Conservation (phyloP, 1,139 yeast genomes). For the Blastobotrys serpentis region DNA sequence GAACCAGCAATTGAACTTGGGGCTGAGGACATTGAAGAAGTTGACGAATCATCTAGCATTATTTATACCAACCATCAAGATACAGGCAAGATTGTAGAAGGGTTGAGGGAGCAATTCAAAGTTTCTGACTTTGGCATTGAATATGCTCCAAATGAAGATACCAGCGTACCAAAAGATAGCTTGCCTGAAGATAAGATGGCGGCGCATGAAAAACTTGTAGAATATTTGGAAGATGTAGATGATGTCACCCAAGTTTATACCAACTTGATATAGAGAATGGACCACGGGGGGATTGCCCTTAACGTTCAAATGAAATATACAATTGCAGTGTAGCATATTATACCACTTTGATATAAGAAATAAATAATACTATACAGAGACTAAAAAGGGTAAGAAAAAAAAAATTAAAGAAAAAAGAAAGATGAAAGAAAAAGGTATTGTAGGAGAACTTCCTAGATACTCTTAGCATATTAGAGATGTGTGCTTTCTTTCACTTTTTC, state of each 20-base stretch:
- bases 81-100: conserved; percentile 60
- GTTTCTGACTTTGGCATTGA: conserved; percentile 71
- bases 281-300: not conserved
- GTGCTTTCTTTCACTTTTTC: too few relatives aligned
- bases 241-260: conserved; percentile 79
- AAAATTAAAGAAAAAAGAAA: too few relatives aligned
- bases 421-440: too few relatives aligned
- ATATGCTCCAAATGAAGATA: conserved; percentile 64
- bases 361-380: conserved; percentile 3
- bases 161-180: conserved; percentile 50
- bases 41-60: conserved; percentile 34
- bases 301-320: too few relatives aligned
- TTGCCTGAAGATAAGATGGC: conserved; percentile 48
- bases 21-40: conserved; percentile 73
- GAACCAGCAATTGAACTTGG: conserved; percentile 78
- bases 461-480: too few relatives aligned
- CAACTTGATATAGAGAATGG: conserved; percentile 37
- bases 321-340: too few relatives aligned
- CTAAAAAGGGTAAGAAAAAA: not conserved
- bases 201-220: conserved; percentile 57
- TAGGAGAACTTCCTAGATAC: too few relatives aligned
- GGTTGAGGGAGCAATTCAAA: conserved; percentile 55
- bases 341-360: too few relatives aligned
- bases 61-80: conserved; percentile 59
- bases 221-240: conserved; percentile 66